phyloP scores from a whole-genome alignment of 306 rosid genomes.

The Cyclanthera cordifolia region DNA sequence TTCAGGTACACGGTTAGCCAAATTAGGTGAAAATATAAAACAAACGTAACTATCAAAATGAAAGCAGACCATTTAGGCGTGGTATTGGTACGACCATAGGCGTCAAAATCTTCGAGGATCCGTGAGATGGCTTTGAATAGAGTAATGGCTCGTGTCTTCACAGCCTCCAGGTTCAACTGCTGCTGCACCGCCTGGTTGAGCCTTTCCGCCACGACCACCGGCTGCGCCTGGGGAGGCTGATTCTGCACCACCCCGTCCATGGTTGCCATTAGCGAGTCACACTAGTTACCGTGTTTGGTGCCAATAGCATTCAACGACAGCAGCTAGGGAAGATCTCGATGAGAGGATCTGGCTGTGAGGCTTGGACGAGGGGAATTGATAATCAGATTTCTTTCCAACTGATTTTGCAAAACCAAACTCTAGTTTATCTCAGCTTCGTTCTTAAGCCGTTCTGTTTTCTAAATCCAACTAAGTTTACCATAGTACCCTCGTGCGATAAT shows the following conservation, averaged over 20 bases:
- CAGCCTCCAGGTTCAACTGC: slow-evolving; percentile 67
- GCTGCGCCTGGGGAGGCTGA: slow-evolving; percentile 17
- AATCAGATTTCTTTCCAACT: too few relatives aligned
- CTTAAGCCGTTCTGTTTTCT: too few relatives aligned
- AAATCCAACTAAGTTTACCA: too few relatives aligned
- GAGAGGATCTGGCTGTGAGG: not conserved
- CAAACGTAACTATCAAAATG: not conserved
- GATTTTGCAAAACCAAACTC: too few relatives aligned
- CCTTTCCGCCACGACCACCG: slow-evolving; percentile 30
- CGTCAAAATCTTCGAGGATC: slow-evolving; percentile 73
- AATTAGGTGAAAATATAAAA: not conserved
- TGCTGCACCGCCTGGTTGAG: slow-evolving; percentile 72
- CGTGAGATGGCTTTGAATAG: slow-evolving; percentile 79
- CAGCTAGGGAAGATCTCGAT: not conserved
- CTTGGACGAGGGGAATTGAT: not conserved
- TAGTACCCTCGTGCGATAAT: too few relatives aligned
- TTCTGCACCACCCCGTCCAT: slow-evolving; percentile 13
- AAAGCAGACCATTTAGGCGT: slow-evolving; percentile 54
- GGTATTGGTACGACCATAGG: slow-evolving; percentile 58
- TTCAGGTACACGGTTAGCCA: slow-evolving; percentile 1
- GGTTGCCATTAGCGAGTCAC: not conserved
- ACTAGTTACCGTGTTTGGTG: not conserved
- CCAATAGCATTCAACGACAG: not conserved
- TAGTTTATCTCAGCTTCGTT: too few relatives aligned
- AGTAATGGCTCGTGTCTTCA: slow-evolving; percentile 63